Conservation (phyloP, 805 yeast genomes). For the Maudiozyma saulgeensis region DNA sequence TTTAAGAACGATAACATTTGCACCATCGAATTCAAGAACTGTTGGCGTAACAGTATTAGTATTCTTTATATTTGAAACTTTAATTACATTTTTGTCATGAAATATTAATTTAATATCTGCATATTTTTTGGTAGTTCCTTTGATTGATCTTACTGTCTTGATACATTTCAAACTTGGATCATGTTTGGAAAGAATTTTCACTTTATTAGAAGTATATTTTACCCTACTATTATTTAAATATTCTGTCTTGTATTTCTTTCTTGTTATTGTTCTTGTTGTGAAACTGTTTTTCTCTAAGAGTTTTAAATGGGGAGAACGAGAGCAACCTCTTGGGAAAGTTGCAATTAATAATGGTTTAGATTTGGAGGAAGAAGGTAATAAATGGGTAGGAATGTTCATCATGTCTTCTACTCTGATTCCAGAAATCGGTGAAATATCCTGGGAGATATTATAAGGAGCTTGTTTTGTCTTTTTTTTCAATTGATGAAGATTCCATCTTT, state of each 20-base stretch:
- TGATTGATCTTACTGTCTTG: conserved; percentile 16
- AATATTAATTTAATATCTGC: conserved; percentile 26
- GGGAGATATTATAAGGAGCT: conserved; percentile 1
- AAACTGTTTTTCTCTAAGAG: conserved; percentile 17
- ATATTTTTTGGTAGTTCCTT: conserved; percentile 13
- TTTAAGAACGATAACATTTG: conserved; percentile 11
- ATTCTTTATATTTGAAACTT: conserved; percentile 8
- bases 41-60: conserved; percentile 5
- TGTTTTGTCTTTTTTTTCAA: conserved; percentile 5
- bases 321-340: conserved; percentile 22
- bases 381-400: conserved; percentile 17
- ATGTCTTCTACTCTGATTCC: conserved; percentile 19
- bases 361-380: conserved; percentile 9
- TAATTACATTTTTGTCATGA: conserved; percentile 21
- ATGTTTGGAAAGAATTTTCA: neutral
- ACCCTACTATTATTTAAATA: conserved; percentile 7
- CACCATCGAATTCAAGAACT: conserved; percentile 13
- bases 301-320: conserved; percentile 19
- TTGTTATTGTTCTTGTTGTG: conserved; percentile 16
- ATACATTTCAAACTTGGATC: conserved; percentile 13
- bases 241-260: conserved; percentile 21
- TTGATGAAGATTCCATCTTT: conserved; percentile 21
- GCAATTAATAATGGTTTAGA: conserved; percentile 25
- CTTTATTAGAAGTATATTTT: neutral
- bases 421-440: conserved; percentile 7